Base-by-base conservation (phyloP, 164 flowering plant species). In the Vitis amurensis region DNA sequence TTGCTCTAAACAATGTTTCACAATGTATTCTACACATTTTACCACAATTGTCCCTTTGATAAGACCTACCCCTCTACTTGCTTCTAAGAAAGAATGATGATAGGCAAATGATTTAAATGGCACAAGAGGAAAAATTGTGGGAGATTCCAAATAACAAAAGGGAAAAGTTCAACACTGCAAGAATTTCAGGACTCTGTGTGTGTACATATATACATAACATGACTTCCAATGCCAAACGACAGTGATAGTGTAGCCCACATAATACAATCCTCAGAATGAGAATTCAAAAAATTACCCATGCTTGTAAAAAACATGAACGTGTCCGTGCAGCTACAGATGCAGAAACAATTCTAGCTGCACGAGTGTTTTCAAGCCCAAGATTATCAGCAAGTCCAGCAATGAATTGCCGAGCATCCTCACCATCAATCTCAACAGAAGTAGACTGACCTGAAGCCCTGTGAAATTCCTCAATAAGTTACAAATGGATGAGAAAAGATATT, bases 281-380 rank as follows among this genome's bases (percentile, higher is more conserved):
- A 23, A 55, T 1, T 6, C 50, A 13, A 61, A 52, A 48, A 55
- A 73, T 76, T 80, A 95, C 99, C 98, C 99, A 95, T 19, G 97
- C 91, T 78, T 91, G 98, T 73, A 95, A 78, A 82, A 95, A 84
- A 59, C 79, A 66, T 51, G 93, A 85, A n/a, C 92, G 92, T 17
- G 94, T 91, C 5, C 92, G 82, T 68, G 98, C 97, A 70, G 99
- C 99, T 72, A 95, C 96, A 61, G 89, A 89, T 57, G 96, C 99
- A 74, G 89, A 86, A 17, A 95, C 91, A 74, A 93, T 95, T 81
- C 79, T 89, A 56, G 93, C 96, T 71, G 98, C 99, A 68, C 82
- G 89, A 61, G 61, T 61, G 19, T 74, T 77, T 52, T 91, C 91
- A 73, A 95, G 91, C n/a, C 91, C 93, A 65, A 95, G 75, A 79